Conservation (phyloP, 2,329 filamentous ascomycete species). For the Hyphodiscus sp. region DNA sequence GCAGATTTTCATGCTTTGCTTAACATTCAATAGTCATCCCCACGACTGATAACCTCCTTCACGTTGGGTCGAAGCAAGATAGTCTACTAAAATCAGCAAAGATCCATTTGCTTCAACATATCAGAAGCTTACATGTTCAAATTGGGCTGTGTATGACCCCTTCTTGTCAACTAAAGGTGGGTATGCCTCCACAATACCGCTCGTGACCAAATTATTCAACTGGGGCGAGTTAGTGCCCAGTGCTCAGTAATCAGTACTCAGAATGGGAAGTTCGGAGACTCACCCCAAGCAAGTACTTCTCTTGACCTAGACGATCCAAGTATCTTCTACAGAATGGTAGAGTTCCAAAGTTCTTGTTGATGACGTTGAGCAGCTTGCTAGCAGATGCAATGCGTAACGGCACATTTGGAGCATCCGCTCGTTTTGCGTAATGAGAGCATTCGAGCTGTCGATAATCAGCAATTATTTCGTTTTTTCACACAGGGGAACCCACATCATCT, state of each 20-base stretch:
- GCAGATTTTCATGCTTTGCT: background rate
- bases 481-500: conserved; percentile 60
- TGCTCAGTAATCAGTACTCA: background rate
- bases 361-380: conserved; percentile 77
- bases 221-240: conserved; percentile 34
- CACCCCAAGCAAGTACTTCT: conserved; percentile 88
- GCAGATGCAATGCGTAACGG: conserved; percentile 74
- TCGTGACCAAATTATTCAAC: conserved; percentile 79
- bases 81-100: conserved; percentile 44
- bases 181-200: conserved; percentile 83
- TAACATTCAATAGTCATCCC: conserved; percentile 64
- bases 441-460: conserved; percentile 50
- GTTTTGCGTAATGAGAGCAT: conserved; percentile 80
- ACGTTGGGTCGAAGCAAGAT: conserved; percentile 72
- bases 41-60: conserved; percentile 82
- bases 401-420: conserved; percentile 65
- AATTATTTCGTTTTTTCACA: background rate
- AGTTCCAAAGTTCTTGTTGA: conserved; percentile 95
- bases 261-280: conserved; percentile 28
- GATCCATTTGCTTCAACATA: background rate
- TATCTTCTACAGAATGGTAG: conserved; percentile 87
- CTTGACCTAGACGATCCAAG: conserved; percentile 84
- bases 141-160: conserved; percentile 91
- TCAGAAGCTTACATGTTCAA: conserved; percentile 64
- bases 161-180: conserved; percentile 86